Base-by-base conservation (phyloP, 2,329 filamentous ascomycete species). In the Paraphaeosphaeria minitans region DNA sequence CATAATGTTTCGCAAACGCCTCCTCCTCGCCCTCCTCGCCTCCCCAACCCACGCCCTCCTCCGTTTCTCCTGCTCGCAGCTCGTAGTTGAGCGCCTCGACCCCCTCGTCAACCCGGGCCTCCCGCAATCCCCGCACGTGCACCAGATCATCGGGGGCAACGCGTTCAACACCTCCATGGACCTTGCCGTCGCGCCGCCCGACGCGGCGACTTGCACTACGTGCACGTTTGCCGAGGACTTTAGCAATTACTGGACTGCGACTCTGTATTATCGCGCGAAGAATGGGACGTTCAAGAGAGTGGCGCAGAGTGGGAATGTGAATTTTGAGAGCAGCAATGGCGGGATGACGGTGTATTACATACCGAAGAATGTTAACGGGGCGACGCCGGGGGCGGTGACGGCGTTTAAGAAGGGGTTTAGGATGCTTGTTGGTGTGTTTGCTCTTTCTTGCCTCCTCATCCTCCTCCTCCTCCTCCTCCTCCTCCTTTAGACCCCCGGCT, bases 321-420 rank as follows among this genome's bases (percentile, higher is more conserved):
- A 68, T 2, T 77, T 78, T 42, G 73, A 75, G 56, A 55, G 60
- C 4, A 61, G 66, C 12, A 68, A 66, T 12, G 76, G 74, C 27
- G 74, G 76, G 19, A 75, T 73, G 71, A 75, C 72, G 3, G 69
- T 78, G 12, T 78, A 77, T 62, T 78, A 78, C 53, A 70, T 64
- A 31, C 70, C 73, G 16, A 66, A 71, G 5, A 29, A 61, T 8
- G 29, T 46, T 61, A 67, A 56, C 57, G 67, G 22, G 1, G 49
- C 56, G 58, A 33, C 46, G 9, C 63, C 60, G 9, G 51, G 68
- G 51, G 77, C 75, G 50, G 76, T 79, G 22, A 80, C 77, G n/a
- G 79, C 78, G 7, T 80, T 80, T 62, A 76, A 79, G 56, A 64
- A 77, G 61, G 80, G 80, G 1, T 82, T 81, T 69, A 75, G 79